phyloP scores from a whole-genome alignment of 2,329 filamentous ascomycete species.

The Ophiostoma ulmi region DNA sequence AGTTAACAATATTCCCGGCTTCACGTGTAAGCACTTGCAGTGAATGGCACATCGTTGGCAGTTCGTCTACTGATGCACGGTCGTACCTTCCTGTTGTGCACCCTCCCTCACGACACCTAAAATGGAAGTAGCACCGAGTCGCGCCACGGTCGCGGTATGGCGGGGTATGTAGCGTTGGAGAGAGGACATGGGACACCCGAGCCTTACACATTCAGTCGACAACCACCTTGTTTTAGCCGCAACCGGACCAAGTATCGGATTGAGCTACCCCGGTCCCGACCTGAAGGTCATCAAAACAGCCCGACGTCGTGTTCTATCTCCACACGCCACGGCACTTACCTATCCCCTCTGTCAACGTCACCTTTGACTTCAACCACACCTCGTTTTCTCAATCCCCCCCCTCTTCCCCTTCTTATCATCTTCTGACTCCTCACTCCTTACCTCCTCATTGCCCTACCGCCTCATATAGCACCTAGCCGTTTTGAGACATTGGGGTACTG shows the following conservation, averaged over 20 bases:
- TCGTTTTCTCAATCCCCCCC: not conserved
- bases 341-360: not conserved
- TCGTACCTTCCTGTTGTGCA: not conserved
- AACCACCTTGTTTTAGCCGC: not conserved
- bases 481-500: slow-evolving; percentile 6
- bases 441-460: not conserved
- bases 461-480: not conserved
- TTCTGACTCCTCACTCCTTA: not conserved
- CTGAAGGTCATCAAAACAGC: not conserved
- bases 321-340: not conserved
- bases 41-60: slow-evolving; percentile 1
- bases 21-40: not conserved
- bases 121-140: not conserved
- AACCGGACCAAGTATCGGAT: slow-evolving; percentile 4
- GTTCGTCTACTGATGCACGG: not conserved
- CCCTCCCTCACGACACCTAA: slow-evolving; percentile 7
- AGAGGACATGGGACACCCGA: slow-evolving; percentile 3
- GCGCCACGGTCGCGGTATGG: not conserved
- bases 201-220: not conserved
- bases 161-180: slow-evolving; percentile 7
- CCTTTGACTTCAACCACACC: not conserved
- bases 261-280: slow-evolving; percentile 5
- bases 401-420: not conserved
- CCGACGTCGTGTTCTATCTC: not conserved
- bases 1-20: not conserved